A percentile compares a stretch with the other conserved stretches of the same genome.
These are phyloP conservation scores for Combretum micranthum DNA, from an alignment of 345 rosid genomes.

Conservation along the genomic window DNA sequence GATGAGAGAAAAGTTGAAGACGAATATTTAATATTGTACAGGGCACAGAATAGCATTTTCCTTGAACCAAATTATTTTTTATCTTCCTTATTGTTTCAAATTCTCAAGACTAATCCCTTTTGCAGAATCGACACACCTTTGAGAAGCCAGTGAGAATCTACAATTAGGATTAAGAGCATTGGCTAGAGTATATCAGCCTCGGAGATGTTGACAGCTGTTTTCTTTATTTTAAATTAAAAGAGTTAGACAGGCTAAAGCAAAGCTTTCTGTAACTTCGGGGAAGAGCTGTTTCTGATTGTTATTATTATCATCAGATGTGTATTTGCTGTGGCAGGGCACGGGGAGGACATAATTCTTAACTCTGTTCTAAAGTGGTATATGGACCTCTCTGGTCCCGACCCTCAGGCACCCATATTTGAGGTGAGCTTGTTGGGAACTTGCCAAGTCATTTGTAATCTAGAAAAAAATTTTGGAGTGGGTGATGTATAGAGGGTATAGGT, in stretches of 20 bases:
- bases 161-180: conserved; percentile 25
- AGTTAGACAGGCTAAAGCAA: background rate
- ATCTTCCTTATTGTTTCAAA: background rate
- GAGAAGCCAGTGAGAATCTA: conserved; percentile 58
- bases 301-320: background rate
- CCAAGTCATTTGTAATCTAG: conserved; percentile 20
- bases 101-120: background rate
- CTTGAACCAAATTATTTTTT: background rate
- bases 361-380: background rate
- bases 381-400: conserved; percentile 11
- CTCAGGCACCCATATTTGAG: conserved; percentile 12
- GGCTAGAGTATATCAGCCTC: conserved; percentile 1
- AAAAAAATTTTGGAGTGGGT: conserved; percentile 37
- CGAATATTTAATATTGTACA: too few species aligned
- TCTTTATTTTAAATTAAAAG: background rate
- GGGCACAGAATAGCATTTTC: background rate
- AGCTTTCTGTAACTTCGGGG: background rate
- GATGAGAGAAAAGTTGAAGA: too few species aligned
- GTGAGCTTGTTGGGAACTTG: conserved; percentile 11
- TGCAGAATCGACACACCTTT: conserved; percentile 50
- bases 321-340: background rate
- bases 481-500: conserved; percentile 41
- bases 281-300: background rate
- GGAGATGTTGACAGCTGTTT: background rate
- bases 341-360: background rate